Conservation (phyloP, 352 stramenopile species). For the Pythium apleroticum region DNA sequence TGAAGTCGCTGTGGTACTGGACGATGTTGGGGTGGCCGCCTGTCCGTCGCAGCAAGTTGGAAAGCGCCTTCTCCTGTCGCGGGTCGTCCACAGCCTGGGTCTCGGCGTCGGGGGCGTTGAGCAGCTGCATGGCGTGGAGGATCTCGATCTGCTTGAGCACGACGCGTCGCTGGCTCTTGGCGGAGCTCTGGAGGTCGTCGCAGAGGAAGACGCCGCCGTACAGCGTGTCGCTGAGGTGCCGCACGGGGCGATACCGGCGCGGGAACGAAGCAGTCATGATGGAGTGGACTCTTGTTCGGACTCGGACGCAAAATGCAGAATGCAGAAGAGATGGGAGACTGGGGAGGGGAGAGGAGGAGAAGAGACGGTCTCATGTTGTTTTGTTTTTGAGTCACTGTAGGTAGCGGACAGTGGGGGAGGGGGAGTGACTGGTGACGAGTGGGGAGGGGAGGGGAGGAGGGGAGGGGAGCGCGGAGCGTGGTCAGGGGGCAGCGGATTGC, state of each 20-base stretch:
- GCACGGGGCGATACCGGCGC: constrained; percentile 23
- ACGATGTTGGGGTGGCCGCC: constrained; percentile 50
- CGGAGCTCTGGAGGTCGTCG: constrained; percentile 28
- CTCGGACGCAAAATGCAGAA: background rate
- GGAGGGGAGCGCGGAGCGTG: no score
- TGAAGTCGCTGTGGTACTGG: constrained; percentile 46
- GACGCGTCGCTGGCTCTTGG: constrained; percentile 18
- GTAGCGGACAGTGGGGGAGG: no score
- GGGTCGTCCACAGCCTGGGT: constrained; percentile 37
- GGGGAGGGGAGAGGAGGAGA: no score
- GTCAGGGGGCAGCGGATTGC: no score
- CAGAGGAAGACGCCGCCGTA: constrained; percentile 51
- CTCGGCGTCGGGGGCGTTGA: constrained; percentile 23
- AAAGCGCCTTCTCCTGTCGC: constrained; percentile 42
- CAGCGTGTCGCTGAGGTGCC: constrained; percentile 41
- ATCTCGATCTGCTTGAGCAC: constrained; percentile 54
- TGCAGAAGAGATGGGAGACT: background rate
- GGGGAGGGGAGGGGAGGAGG: no score
- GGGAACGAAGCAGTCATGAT: constrained; percentile 10
- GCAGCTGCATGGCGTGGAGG: constrained; percentile 29
- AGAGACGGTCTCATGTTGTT: no score
- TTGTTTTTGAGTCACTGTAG: no score
- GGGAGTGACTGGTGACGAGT: no score
- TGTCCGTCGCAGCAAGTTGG: constrained; percentile 30
- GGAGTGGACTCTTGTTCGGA: background rate